These are phyloP conservation scores for Pythium folliculosum DNA, from an alignment of 352 stramenopile species.

Conservation along the genomic window DNA sequence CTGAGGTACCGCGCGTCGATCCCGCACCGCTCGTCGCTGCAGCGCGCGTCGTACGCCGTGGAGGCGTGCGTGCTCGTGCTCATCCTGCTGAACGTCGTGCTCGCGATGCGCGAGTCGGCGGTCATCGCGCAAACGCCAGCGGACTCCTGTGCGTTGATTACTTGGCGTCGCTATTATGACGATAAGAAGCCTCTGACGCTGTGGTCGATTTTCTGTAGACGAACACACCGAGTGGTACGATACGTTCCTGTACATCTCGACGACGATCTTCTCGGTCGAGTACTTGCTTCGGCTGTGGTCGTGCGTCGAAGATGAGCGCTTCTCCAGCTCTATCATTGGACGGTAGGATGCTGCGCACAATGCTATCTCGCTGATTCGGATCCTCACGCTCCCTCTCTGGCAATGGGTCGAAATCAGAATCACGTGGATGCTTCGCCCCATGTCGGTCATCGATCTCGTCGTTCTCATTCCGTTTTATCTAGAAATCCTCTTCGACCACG, in stretches of 20 bases:
- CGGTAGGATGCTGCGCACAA: constrained; percentile 29
- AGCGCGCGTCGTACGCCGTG: constrained; percentile 68
- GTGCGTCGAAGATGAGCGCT: constrained; percentile 80
- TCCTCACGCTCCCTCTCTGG: neutral
- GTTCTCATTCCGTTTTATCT: constrained; percentile 81
- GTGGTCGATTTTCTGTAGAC: constrained; percentile 20
- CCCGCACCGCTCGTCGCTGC: constrained; percentile 51
- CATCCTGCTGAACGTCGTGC: constrained; percentile 76
- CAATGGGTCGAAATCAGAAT: constrained; percentile 33
- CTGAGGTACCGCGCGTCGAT: constrained; percentile 76
- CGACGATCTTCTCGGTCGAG: constrained; percentile 71
- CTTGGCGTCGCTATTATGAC: neutral
- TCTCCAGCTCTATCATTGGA: constrained; percentile 48
- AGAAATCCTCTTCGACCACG: constrained; percentile 67
- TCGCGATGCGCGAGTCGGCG: constrained; percentile 69
- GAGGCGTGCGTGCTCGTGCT: constrained; percentile 70
- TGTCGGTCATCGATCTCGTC: constrained; percentile 80
- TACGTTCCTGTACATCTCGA: constrained; percentile 77
- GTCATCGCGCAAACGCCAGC: constrained; percentile 25
- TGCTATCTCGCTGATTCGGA: neutral
- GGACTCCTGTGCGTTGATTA: neutral
- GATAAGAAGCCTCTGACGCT: neutral
- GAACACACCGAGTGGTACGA: constrained; percentile 64
- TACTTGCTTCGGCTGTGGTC: constrained; percentile 78
- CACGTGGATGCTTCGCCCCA: constrained; percentile 77